phyloP scores from a whole-genome alignment of 2,329 filamentous ascomycete species.

The Teratosphaeria gauchensis region DNA sequence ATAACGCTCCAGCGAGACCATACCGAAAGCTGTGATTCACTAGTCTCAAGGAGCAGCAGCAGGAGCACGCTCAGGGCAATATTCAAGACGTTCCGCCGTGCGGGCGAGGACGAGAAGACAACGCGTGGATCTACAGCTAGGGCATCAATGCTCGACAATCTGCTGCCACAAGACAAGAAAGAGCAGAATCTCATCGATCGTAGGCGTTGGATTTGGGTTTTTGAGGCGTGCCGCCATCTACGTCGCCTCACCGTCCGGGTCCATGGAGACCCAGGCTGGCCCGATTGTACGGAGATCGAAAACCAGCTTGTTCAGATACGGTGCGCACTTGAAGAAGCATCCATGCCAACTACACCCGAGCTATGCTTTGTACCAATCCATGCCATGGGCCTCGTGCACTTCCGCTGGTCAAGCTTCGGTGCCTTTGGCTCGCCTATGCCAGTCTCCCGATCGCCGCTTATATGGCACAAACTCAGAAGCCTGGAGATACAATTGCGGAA shows the following conservation, averaged over 20 bases:
- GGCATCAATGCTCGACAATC: not conserved
- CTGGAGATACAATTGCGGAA: constrained; percentile 22
- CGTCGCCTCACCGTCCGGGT: constrained; percentile 15
- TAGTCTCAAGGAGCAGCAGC: not conserved
- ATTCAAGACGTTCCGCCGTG: not conserved
- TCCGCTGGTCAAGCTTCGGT: constrained; percentile 22
- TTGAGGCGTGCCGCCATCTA: constrained; percentile 12
- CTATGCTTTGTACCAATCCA: constrained; percentile 19
- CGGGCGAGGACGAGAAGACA: not conserved
- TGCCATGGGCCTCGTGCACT: constrained; percentile 23
- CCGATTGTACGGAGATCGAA: constrained; percentile 19
- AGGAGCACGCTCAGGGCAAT: not conserved
- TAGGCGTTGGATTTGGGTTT: constrained; percentile 12
- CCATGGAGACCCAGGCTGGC: constrained; percentile 21
- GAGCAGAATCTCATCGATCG: constrained; percentile 1
- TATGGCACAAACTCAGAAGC: constrained; percentile 19
- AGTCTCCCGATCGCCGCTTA: not conserved
- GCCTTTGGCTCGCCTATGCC: constrained; percentile 12
- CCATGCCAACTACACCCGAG: constrained; percentile 11
- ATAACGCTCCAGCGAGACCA: constrained; percentile 9
- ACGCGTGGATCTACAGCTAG: not conserved
- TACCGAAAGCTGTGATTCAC: no score
- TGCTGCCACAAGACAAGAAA: not conserved
- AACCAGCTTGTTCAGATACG: constrained; percentile 18
- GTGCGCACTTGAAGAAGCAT: constrained; percentile 16